A percentile compares a stretch with the other conserved stretches of the same genome.
Evolutionary conservation across 1,139 yeast species (phyloP).

Genomic region (Debaryomyces udenii): DNA sequence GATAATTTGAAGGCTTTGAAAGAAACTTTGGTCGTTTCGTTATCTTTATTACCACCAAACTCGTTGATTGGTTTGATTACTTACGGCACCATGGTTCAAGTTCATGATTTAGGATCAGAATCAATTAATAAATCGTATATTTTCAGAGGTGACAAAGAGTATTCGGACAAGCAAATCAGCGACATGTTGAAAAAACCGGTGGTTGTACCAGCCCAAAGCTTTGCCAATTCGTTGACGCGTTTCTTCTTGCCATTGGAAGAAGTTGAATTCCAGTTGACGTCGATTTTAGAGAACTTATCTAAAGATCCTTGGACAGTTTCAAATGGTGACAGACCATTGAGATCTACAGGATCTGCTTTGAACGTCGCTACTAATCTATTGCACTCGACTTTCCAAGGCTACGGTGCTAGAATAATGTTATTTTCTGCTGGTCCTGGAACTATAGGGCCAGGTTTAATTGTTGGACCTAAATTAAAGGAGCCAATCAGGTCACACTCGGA

Average conservation of each 20-base stretch:
- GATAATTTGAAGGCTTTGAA: constrained; percentile 89
- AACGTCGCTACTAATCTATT: constrained; percentile 81
- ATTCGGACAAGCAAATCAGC: constrained; percentile 71
- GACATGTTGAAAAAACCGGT: constrained; percentile 68
- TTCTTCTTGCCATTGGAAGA: constrained; percentile 86
- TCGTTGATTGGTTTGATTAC: constrained; percentile 91
- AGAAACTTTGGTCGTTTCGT: constrained; percentile 79
- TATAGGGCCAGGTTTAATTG: constrained; percentile 92
- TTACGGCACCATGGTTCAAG: constrained; percentile 92
- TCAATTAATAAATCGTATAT: constrained; percentile 80
- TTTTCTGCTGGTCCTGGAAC: constrained; percentile 97
- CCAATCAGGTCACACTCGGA: constrained; percentile 98
- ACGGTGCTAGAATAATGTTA: constrained; percentile 88
- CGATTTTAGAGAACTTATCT: constrained; percentile 75
- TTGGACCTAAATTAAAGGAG: constrained; percentile 87
- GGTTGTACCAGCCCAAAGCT: constrained; percentile 33
- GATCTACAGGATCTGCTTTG: constrained; percentile 94
- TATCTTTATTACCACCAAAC: constrained; percentile 87
- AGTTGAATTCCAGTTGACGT: constrained; percentile 84
- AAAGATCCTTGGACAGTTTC: constrained; percentile 94
- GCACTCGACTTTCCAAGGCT: constrained; percentile 85
- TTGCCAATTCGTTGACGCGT: constrained; percentile 59
- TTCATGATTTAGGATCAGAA: constrained; percentile 86
- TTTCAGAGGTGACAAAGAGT: constrained; percentile 91
- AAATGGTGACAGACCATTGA: constrained; percentile 81